Percentiles rank a stretch among this genome's conserved stretches.
Conservation (phyloP, 1,284 basidiomycete genomes). For the Pterulicium gracile region DNA sequence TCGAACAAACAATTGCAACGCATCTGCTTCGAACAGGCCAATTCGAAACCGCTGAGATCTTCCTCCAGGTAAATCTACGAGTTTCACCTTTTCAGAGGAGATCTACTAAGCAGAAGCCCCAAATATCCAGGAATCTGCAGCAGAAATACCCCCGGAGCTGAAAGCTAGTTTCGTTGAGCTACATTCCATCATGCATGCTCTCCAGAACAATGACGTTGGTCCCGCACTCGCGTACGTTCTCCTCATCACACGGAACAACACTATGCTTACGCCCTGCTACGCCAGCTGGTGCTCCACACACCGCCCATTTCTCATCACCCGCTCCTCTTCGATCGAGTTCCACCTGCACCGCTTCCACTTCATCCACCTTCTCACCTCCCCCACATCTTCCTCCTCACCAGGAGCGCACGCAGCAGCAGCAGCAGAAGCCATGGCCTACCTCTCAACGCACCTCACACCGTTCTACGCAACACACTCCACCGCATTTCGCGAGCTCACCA, state of each 20-base stretch:
- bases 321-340: constrained; percentile 76
- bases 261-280: no score
- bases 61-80: constrained; percentile 46
- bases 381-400: constrained; percentile 38
- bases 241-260: constrained; percentile 4
- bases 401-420: constrained; percentile 32
- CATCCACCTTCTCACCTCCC: constrained; percentile 57
- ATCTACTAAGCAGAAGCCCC: no score
- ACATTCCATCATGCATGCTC: constrained; percentile 60
- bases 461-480: constrained; percentile 55
- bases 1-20: constrained; percentile 66
- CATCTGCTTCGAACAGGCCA: constrained; percentile 77
- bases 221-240: constrained; percentile 63
- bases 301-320: constrained; percentile 49
- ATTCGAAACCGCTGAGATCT: constrained; percentile 62
- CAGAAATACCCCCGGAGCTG: constrained; percentile 47
- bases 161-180: constrained; percentile 60
- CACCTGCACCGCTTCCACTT: constrained; percentile 82
- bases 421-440: constrained; percentile 47
- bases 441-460: constrained; percentile 50
- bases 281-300: constrained; percentile 70
- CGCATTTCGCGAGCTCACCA: constrained; percentile 72
- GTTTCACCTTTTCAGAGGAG: constrained; percentile 1
- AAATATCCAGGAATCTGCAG: constrained; percentile 51
- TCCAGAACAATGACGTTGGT: constrained; percentile 54